These are phyloP conservation scores for Aspergillus luchuensis DNA, from an alignment of 2,329 filamentous ascomycete genomes.

Conservation along the genomic window DNA sequence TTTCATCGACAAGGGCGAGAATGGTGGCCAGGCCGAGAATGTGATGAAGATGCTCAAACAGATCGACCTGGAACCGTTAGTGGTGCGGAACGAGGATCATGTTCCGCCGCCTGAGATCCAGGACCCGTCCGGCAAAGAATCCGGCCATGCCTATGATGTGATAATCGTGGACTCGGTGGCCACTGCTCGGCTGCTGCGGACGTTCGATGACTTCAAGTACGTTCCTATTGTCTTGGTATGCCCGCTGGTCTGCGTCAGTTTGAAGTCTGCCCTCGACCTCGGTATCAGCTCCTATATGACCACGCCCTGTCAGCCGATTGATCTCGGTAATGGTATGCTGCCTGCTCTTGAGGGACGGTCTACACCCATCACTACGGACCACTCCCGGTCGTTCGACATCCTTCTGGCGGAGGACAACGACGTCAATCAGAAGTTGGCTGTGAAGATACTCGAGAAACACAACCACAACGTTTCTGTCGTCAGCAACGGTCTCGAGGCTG, in stretches of 20 bases:
- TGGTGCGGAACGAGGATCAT: constrained; percentile 76
- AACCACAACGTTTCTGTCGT: constrained; percentile 73
- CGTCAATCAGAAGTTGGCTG: constrained; percentile 92
- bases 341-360: constrained; percentile 91
- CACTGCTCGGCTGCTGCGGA: constrained; percentile 80
- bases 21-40: constrained; percentile 64
- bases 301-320: constrained; percentile 89
- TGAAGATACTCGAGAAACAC: constrained; percentile 97
- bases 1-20: constrained; percentile 90
- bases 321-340: constrained; percentile 93
- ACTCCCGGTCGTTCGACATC: constrained; percentile 94
- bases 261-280: constrained; percentile 91
- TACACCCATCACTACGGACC: constrained; percentile 86
- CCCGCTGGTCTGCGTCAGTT: constrained; percentile 82
- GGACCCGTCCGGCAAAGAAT: constrained; percentile 51
- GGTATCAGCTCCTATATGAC: constrained; percentile 99
- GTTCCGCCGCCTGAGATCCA: constrained; percentile 59
- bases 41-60: constrained; percentile 76
- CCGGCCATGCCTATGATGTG: constrained; percentile 76
- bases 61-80: constrained; percentile 77
- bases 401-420: constrained; percentile 95
- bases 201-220: constrained; percentile 95
- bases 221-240: constrained; percentile 92
- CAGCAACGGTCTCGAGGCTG: constrained; percentile 89
- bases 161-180: constrained; percentile 94